A percentile compares a stretch with the other conserved stretches of the same genome.
Conservation (phyloP, 805 yeast genomes). For the Tetrapisispora fleetii region DNA sequence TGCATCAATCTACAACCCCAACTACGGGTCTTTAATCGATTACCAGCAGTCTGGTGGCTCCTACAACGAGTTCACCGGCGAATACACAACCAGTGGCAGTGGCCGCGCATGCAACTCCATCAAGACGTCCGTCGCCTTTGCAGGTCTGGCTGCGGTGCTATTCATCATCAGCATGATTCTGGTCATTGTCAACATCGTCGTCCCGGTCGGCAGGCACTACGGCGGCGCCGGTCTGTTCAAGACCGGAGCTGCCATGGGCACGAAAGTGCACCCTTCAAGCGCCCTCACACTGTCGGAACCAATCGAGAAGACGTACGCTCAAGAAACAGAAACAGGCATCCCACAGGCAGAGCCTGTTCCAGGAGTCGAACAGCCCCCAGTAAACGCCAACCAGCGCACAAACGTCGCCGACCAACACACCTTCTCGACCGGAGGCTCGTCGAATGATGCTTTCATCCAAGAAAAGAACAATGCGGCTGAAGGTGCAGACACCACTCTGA, state of each 20-base stretch:
- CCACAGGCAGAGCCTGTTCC: not conserved
- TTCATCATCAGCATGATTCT: constrained; percentile 19
- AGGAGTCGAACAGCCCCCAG: not conserved
- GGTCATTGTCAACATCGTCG: constrained; percentile 24
- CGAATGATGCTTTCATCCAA: constrained; percentile 1
- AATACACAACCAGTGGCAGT: constrained; percentile 7
- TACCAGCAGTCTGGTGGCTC: constrained; percentile 8
- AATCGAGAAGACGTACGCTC: not conserved
- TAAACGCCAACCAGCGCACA: not conserved
- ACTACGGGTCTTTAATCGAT: constrained; percentile 7
- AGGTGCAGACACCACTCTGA: not conserved
- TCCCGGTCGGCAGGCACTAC: constrained; percentile 14
- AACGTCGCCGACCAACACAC: constrained; percentile 1
- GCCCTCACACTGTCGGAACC: constrained; percentile 13
- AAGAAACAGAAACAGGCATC: not conserved
- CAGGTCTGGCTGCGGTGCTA: constrained; percentile 23
- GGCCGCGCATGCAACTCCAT: constrained; percentile 22
- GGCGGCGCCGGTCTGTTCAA: constrained; percentile 19
- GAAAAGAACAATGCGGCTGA: not conserved
- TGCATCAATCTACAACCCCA: constrained; percentile 9
- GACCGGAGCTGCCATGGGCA: constrained; percentile 12
- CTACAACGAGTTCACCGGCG: constrained; percentile 12
- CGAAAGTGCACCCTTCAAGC: constrained; percentile 15
- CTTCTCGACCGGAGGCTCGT: constrained; percentile 3
- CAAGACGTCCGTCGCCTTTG: constrained; percentile 28